phyloP scores from a whole-genome alignment of 2,329 filamentous ascomycete genomes.

The Ophiostoma quercus region DNA sequence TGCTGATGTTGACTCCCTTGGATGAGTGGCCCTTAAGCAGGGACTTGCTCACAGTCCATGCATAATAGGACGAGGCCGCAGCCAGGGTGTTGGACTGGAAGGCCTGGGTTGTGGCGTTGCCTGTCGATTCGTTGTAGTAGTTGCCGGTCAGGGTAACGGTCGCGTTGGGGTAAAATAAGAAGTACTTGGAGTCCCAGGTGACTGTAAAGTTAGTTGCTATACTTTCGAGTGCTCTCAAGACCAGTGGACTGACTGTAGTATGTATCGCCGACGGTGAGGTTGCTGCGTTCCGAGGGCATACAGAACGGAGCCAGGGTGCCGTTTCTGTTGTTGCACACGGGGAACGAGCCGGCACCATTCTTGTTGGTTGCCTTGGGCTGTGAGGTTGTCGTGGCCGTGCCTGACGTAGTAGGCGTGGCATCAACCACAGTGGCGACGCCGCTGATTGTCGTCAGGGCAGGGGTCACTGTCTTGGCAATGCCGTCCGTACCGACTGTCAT shows the following conservation, averaged over 20 bases:
- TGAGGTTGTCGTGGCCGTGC: constrained; percentile 35
- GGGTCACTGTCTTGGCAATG: constrained; percentile 46
- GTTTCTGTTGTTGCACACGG: constrained; percentile 45
- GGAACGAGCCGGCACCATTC: constrained; percentile 45
- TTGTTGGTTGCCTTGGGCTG: constrained; percentile 43
- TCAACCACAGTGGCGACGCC: constrained; percentile 41
- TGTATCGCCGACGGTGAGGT: constrained; percentile 42
- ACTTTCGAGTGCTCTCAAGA: background rate
- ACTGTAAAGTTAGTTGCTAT: constrained; percentile 37
- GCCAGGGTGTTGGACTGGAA: constrained; percentile 36
- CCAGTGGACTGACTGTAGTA: constrained; percentile 45
- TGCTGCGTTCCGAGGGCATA: constrained; percentile 41
- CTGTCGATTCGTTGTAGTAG: constrained; percentile 39
- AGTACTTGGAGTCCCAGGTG: constrained; percentile 53
- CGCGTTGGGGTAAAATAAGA: constrained; percentile 39
- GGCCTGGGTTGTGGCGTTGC: constrained; percentile 30
- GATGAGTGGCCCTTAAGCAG: constrained; percentile 36
- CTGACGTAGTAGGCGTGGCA: constrained; percentile 26
- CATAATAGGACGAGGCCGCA: constrained; percentile 46
- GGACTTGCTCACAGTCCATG: constrained; percentile 39
- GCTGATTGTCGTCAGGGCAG: constrained; percentile 42
- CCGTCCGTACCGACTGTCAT: constrained; percentile 47
- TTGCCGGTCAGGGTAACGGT: constrained; percentile 37
- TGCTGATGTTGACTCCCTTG: constrained; percentile 43
- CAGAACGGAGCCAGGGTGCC: constrained; percentile 49